These are phyloP conservation scores for Tylopilus sp. DNA, from an alignment of 1,284 basidiomycete species.

Conservation along the genomic window DNA sequence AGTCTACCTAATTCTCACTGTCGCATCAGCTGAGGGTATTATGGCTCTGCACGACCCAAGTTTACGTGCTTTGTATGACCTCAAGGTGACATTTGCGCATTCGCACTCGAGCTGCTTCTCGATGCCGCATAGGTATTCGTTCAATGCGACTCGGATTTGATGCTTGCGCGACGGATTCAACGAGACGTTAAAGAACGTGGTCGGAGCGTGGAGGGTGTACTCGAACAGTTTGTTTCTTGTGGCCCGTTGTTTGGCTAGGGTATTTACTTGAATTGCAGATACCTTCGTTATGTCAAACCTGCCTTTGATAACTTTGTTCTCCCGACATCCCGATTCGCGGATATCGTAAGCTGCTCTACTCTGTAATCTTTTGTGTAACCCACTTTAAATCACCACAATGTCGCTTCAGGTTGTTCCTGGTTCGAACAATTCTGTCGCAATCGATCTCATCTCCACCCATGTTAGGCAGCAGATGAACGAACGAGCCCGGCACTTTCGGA, in stretches of 20 bases:
- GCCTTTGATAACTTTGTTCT: slow-evolving; percentile 95
- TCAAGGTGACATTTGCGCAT: slow-evolving; percentile 62
- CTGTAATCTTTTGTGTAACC: neutral
- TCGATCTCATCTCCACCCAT: slow-evolving; percentile 91
- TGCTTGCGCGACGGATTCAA: slow-evolving; percentile 90
- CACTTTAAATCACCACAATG: neutral
- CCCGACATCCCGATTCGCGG: slow-evolving; percentile 82
- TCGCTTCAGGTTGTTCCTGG: slow-evolving; percentile 82
- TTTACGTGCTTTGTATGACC: slow-evolving; percentile 81
- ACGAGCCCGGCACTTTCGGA: slow-evolving; percentile 71
- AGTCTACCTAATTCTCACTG: neutral
- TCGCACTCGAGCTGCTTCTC: neutral
- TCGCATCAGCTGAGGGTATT: slow-evolving; percentile 77
- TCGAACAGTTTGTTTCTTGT: slow-evolving; percentile 70
- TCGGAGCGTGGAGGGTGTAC: slow-evolving; percentile 78
- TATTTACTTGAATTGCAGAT: slow-evolving; percentile 44
- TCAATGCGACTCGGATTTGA: slow-evolving; percentile 92
- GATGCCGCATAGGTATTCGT: slow-evolving; percentile 59
- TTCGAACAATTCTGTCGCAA: slow-evolving; percentile 82
- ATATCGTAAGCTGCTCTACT: slow-evolving; percentile 60
- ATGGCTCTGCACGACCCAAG: slow-evolving; percentile 82
- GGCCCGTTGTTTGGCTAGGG: neutral
- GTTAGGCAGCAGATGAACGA: slow-evolving; percentile 82
- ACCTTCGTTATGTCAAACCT: slow-evolving; percentile 90
- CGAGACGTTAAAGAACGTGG: slow-evolving; percentile 89